A percentile compares a stretch with the other conserved stretches of the same genome.
Evolutionary conservation across 768 basidiomycete species (phyloP).

Genomic region (Termitomyces bulborhizus): DNA sequence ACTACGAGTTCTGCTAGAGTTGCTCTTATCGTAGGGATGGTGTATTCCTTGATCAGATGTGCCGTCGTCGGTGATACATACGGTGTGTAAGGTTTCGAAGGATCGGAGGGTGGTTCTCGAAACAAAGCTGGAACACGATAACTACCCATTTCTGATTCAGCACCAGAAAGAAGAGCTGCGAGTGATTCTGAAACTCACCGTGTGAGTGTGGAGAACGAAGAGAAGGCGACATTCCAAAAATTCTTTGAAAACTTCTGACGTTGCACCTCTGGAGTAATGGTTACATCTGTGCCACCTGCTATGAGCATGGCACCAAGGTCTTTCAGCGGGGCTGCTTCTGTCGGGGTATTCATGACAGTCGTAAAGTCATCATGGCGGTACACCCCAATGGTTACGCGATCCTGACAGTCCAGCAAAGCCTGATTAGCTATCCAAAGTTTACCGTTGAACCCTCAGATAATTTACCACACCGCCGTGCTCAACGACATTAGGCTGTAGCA

Average conservation of each 20-base stretch:
- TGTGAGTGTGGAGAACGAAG: slow-evolving; percentile 45
- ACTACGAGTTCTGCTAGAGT: slow-evolving; percentile 39
- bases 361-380: slow-evolving; percentile 42
- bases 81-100: slow-evolving; percentile 29
- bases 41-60: slow-evolving; percentile 32
- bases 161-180: not conserved
- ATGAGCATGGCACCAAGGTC: slow-evolving; percentile 40
- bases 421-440: not conserved
- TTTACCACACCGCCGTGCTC: slow-evolving; percentile 49
- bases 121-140: slow-evolving; percentile 47
- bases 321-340: slow-evolving; percentile 33
- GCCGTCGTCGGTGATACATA: slow-evolving; percentile 35
- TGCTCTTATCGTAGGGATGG: slow-evolving; percentile 40
- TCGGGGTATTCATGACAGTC: slow-evolving; percentile 33
- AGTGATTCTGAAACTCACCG: slow-evolving; percentile 19
- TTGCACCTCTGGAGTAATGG: slow-evolving; percentile 53
- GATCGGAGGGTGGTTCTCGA: slow-evolving; percentile 34
- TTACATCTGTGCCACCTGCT: slow-evolving; percentile 40
- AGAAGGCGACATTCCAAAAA: slow-evolving; percentile 56
- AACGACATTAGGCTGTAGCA: slow-evolving; percentile 39
- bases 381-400: slow-evolving; percentile 45
- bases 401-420: slow-evolving; percentile 26
- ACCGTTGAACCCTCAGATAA: not conserved
- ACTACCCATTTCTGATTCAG: slow-evolving; percentile 13
- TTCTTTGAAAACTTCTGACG: slow-evolving; percentile 58